A percentile compares a stretch with the other conserved stretches of the same genome.
These are phyloP conservation scores for Tricholoma bakamatsutake DNA, from an alignment of 768 basidiomycete species.

Conservation along the genomic window DNA sequence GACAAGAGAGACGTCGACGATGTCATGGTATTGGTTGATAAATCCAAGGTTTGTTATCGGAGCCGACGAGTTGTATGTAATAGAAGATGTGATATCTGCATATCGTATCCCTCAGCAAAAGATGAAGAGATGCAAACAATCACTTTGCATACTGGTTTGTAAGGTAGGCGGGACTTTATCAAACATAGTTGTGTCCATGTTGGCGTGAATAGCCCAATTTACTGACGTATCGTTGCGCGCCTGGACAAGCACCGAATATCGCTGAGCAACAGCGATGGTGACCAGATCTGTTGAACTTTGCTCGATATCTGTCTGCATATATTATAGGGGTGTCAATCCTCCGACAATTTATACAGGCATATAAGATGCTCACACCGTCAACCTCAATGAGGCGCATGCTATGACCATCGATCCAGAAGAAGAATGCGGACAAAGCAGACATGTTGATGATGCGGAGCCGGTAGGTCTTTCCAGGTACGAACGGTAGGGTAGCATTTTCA, in stretches of 20 bases:
- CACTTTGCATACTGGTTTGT: slow-evolving; percentile 55
- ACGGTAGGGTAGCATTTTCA: slow-evolving; percentile 79
- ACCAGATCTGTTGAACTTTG: slow-evolving; percentile 68
- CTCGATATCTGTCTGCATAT: slow-evolving; percentile 63
- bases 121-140: not conserved
- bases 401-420: slow-evolving; percentile 88
- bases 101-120: not conserved
- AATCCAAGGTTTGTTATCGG: slow-evolving; percentile 46
- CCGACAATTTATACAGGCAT: not conserved
- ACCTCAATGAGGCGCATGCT: slow-evolving; percentile 81
- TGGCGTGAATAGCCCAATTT: slow-evolving; percentile 89
- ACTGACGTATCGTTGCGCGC: slow-evolving; percentile 79
- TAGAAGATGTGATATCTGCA: slow-evolving; percentile 75
- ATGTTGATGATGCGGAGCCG: slow-evolving; percentile 84
- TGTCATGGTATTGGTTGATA: slow-evolving; percentile 51
- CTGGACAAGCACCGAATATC: slow-evolving; percentile 89
- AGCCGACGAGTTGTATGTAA: slow-evolving; percentile 62
- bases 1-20: slow-evolving; percentile 64
- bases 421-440: slow-evolving; percentile 68
- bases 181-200: slow-evolving; percentile 91
- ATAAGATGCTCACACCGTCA: slow-evolving; percentile 55
- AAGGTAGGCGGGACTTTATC: slow-evolving; percentile 70
- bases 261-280: slow-evolving; percentile 79
- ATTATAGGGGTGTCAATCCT: not conserved
- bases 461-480: slow-evolving; percentile 87